Percentiles rank a stretch among this genome's conserved stretches.
Evolutionary conservation across 75 land plant species (phyloP).

Genomic region (Picea glauca): DNA sequence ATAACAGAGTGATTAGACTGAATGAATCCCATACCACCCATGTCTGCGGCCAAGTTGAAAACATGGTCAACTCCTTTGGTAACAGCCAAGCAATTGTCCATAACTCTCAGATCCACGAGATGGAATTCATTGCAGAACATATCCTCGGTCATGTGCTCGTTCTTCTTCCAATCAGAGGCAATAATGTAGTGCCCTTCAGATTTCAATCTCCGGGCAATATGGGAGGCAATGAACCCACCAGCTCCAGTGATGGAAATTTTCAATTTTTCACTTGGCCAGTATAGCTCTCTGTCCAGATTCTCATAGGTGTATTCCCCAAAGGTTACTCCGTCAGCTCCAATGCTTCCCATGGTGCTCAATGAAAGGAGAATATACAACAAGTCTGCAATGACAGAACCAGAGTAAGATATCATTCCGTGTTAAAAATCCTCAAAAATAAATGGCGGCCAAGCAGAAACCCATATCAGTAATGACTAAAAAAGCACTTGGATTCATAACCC

Average conservation of each 20-base stretch:
- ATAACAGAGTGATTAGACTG: slow-evolving; percentile 83
- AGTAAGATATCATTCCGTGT: too few relatives aligned
- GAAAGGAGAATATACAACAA: too few relatives aligned
- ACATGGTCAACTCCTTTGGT: slow-evolving; percentile 80
- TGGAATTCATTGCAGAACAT: slow-evolving; percentile 97
- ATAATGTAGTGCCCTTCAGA: slow-evolving; percentile 88
- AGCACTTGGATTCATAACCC: too few relatives aligned
- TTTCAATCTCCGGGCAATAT: slow-evolving; percentile 76
- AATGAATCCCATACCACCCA: slow-evolving; percentile 98
- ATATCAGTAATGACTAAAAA: too few relatives aligned
- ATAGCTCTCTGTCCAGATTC: slow-evolving; percentile 69
- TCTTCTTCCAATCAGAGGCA: slow-evolving; percentile 96
- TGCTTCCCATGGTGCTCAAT: slow-evolving; percentile 32
- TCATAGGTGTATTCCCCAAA: slow-evolving; percentile 77
- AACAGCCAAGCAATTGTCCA: slow-evolving; percentile 77
- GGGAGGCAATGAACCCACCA: slow-evolving; percentile 91
- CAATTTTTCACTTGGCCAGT: slow-evolving; percentile 79
- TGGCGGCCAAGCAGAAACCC: too few relatives aligned
- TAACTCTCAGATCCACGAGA: slow-evolving; percentile 84
- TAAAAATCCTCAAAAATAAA: too few relatives aligned
- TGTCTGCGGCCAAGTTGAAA: slow-evolving; percentile 90
- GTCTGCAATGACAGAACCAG: too few relatives aligned
- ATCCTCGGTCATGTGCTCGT: slow-evolving; percentile 97
- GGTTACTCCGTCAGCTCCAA: slow-evolving; percentile 16
- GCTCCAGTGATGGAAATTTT: slow-evolving; percentile 86